A percentile compares a stretch with the other conserved stretches of the same genome.
phyloP scores from a whole-genome alignment of 306 rosid genomes.

The Phaseolus lunatus region DNA sequence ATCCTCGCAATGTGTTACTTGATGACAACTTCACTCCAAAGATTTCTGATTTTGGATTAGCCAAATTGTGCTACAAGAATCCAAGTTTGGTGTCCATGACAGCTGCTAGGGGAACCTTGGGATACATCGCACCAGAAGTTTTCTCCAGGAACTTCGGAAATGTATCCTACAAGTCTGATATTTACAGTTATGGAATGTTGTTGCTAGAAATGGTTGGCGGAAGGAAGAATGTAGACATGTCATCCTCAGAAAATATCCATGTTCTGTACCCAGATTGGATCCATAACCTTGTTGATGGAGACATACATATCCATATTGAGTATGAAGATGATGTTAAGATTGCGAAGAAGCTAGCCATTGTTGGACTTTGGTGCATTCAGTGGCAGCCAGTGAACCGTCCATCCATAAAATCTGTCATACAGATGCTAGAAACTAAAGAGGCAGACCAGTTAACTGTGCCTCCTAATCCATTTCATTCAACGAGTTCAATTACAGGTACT shows the following conservation, averaged over 20 bases:
- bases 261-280: constrained; percentile 12
- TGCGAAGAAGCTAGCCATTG: background rate
- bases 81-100: constrained; percentile 48
- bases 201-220: background rate
- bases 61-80: constrained; percentile 34
- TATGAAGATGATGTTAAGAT: background rate
- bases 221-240: background rate
- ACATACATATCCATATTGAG: background rate
- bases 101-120: constrained; percentile 51
- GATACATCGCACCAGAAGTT: constrained; percentile 23
- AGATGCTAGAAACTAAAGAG: background rate
- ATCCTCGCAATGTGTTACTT: background rate
- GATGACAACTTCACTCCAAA: background rate
- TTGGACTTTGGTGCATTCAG: constrained; percentile 5
- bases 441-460: background rate
- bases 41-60: background rate
- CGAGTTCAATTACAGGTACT: background rate
- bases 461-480: background rate
- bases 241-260: constrained; percentile 43
- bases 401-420: background rate
- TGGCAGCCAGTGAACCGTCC: background rate
- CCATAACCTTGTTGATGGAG: constrained; percentile 47
- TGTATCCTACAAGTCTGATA: constrained; percentile 42
- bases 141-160: background rate
- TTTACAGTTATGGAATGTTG: constrained; percentile 41